Evolutionary conservation across 2,329 filamentous ascomycete species (phyloP), one percentile per base, ranked within the genome.

Genomic region (Magnaporthiopsis rhizophila): DNA sequence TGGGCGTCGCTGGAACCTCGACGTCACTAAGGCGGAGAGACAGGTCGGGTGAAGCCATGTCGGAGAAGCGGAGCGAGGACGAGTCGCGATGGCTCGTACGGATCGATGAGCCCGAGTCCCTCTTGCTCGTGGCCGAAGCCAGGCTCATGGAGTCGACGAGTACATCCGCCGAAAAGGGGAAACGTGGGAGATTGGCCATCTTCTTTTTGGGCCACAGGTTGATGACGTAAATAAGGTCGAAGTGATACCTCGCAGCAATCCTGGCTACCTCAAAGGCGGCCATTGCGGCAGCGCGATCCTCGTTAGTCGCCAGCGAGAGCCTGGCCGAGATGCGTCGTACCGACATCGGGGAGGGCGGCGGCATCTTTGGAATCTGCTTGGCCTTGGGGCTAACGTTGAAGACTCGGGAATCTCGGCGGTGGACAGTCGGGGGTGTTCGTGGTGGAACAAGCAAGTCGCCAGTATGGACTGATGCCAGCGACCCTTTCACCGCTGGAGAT

Each of bases 221-320:
- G 67, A 86, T 80, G 36, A 86, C 79, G 67, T 86, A 87, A 15
- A 86, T 77, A 30, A 86, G 75, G 67, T 85, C 82, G 63, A 87
- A 85, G 63, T 83, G 77, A 71, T 85, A 85, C 63, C 80, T 79
- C 4, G 76, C 78, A 6, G 84, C 84, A 56, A 87, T 83, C 38
- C 81, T 76, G 1, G 83, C 82, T 9, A 82, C 81, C 70, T 83
- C 79, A 60, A 83, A 80, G 9, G 83, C 83, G 3, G 82, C 83
- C 0, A 77, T 74, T 24, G 79, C 74, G 18, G 80, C 80, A 15
- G 79, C 78, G 1, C 61, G 53, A 26, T 62, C 61, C 12, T 62
- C 61, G 3, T 18, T 62, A 5, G 61, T 32, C 30, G 50, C 53
- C n/a, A 38, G 26, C 13, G 61, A 62, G 11, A 62, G 26, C 9